These are phyloP conservation scores for Beverwykella pulmonaria DNA, from an alignment of 495 filamentous ascomycete species.

Conservation along the genomic window DNA sequence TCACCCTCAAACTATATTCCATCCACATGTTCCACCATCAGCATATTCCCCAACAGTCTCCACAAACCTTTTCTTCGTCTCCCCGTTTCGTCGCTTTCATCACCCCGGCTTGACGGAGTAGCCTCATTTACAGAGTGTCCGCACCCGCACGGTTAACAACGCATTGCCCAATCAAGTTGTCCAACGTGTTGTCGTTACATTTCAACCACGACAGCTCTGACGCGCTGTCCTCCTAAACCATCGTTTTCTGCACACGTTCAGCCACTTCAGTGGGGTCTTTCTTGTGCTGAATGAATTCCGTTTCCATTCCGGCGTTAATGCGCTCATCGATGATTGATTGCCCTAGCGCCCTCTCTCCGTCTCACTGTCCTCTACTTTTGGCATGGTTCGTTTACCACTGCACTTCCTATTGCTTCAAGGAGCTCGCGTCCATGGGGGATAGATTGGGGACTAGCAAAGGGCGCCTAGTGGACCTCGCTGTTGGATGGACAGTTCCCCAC, in stretches of 20 bases:
- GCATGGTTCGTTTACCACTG: not conserved
- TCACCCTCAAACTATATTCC: not conserved
- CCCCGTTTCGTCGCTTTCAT: not conserved
- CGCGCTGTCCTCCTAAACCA: slow-evolving; percentile 18
- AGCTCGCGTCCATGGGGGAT: not conserved
- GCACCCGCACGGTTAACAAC: not conserved
- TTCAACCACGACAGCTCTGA: slow-evolving; percentile 17
- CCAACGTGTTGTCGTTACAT: slow-evolving; percentile 28
- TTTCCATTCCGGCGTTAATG: slow-evolving; percentile 3
- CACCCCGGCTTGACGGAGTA: not conserved
- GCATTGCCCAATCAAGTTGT: slow-evolving; percentile 22
- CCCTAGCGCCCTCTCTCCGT: not conserved
- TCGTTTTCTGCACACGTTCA: slow-evolving; percentile 14
- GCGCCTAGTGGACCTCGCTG: not conserved
- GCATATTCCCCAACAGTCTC: not conserved
- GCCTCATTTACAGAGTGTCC: slow-evolving; percentile 10
- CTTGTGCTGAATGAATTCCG: not conserved
- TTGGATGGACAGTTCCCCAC: not conserved
- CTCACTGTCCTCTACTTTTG: not conserved
- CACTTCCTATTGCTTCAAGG: not conserved
- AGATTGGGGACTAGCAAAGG: not conserved
- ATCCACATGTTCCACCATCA: no score
- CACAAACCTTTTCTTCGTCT: not conserved
- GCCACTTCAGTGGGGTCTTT: slow-evolving; percentile 9
- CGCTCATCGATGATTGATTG: not conserved